Evolutionary conservation across 306 rosid genomes (phyloP), one percentile per base, ranked within the genome.

Genomic region (Comarum palustre): DNA sequence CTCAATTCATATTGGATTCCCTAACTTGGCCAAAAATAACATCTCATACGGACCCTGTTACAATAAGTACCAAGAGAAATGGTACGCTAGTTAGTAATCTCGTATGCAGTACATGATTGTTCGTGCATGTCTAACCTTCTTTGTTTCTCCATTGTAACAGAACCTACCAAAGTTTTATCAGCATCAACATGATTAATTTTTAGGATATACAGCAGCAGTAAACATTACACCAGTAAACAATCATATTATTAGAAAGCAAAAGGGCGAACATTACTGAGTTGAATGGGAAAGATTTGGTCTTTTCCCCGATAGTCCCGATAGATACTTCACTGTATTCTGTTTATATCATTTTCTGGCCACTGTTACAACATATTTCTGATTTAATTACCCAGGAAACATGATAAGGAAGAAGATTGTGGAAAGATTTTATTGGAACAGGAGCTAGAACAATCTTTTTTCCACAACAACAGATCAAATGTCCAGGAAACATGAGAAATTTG

Each of bases 391-490:
- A 38, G 31, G 50, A 39, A 66, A 46, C 31, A 38, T 2, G 51
- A 8, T 39, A 10, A 12, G 58, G 51, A 46, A 48, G 41, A 60
- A 31, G 43, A 61, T 69, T 27, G 24, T 29, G 45, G 58, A 43
- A 17, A 13, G 6, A 59, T 63, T 64, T 79, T 10, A 58, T 60
- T 13, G 43, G 55, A 38, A 39, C 42, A 68, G 16, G 75, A 67
- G 66, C 76, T n/a, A 16, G 62, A 69, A 29, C 13, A 31, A 68
- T 74, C 71, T 78, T 15, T 69, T n/a, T n/a, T n/a, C 76, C 43
- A 27, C 68, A 51, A 61, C 38, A 13, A 32, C 43, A 39, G 43
- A 39, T 61, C 6, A 61, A 29, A 66, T 71, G 41, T 50, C 51
- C 60, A 38, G 22, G 61, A 41, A 65, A 68, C 31, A 38, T 2